phyloP scores from a whole-genome alignment of 306 rosid species.

The Clitoria ternatea region DNA sequence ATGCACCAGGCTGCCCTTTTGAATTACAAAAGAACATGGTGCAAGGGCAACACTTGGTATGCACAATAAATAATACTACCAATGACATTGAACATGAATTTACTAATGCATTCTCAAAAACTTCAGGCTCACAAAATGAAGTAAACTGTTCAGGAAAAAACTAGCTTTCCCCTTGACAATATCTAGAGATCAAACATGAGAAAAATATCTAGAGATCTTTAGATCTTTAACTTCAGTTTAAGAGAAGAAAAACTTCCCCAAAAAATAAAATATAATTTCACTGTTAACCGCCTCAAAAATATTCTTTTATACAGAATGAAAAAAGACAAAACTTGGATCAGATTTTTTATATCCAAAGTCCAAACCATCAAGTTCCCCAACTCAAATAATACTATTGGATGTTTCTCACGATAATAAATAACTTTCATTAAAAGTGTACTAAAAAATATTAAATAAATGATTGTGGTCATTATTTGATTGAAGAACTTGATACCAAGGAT shows the following conservation, averaged over 20 bases:
- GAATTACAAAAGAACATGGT: not conserved
- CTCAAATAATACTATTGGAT: too few relatives aligned
- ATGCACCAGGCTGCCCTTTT: not conserved
- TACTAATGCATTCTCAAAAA: not conserved
- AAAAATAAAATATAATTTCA: not conserved
- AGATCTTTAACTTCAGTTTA: not conserved
- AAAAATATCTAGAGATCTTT: not conserved
- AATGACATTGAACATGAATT: not conserved
- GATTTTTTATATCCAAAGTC: too few relatives aligned
- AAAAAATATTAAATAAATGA: too few relatives aligned
- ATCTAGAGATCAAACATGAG: not conserved
- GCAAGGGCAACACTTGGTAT: not conserved
- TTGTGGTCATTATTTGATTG: too few relatives aligned
- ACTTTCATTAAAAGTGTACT: too few relatives aligned
- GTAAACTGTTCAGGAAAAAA: not conserved
- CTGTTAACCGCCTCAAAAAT: not conserved
- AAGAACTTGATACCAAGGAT: too few relatives aligned
- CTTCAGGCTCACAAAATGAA: not conserved
- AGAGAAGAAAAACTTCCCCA: not conserved
- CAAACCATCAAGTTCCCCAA: too few relatives aligned
- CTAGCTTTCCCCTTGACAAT: not conserved
- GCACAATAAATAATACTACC: constrained; percentile 5
- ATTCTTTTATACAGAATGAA: not conserved
- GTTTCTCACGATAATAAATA: too few relatives aligned
- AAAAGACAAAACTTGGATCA: too few relatives aligned